Evolutionary conservation across 176 grass and related monocot species (phyloP), one percentile per base, ranked within the genome.

Genomic region (Pontederia paniculata): DNA sequence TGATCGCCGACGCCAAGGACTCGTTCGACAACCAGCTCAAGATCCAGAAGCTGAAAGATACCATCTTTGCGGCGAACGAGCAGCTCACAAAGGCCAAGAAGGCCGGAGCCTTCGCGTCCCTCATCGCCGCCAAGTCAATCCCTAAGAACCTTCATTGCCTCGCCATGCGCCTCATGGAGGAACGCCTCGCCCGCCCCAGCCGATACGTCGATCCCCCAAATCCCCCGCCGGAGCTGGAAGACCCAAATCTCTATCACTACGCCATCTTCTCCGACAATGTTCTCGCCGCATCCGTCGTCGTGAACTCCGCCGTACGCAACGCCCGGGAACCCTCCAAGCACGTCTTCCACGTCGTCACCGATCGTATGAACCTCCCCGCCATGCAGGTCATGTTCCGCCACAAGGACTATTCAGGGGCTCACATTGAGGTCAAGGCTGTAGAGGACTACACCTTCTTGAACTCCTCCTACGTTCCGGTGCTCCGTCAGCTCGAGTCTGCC

Each of bases 241-340:
- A 98, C 42, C 93, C 93, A 9, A 60, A 54, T 44, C 72, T 98
- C 12, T 98, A 84, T 66, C 91, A 97, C 74, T 98, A 98, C 62
- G 93, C 93, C 16, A 98, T 98, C 54, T 98, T 98, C 80, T 98
- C 93, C 9, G 93, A 98, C 43, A 98, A 98, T 74, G 93, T 98
- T 42, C 93, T 98, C 23, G 93, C 93, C 2, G 93, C 93, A 25
- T 98, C 86, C 0, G 88, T 89, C 42, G 93, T 98, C 52, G 86
- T 98, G 42, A 85, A 88, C 55, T 98, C 93, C 47, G 80, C 86
- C 23, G 86, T 98, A 5, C 76, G 73, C 62, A 90, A 98, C 49
- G 80, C 93, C 17, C 17, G 14, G 18, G 86, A 98, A 14, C 86
- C 93, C 42, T 82, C 74, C 0, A 86, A 69, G 68, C 93, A 98